Conservation (phyloP, 2,329 filamentous ascomycete genomes). For the Rhinocladiella similis region DNA sequence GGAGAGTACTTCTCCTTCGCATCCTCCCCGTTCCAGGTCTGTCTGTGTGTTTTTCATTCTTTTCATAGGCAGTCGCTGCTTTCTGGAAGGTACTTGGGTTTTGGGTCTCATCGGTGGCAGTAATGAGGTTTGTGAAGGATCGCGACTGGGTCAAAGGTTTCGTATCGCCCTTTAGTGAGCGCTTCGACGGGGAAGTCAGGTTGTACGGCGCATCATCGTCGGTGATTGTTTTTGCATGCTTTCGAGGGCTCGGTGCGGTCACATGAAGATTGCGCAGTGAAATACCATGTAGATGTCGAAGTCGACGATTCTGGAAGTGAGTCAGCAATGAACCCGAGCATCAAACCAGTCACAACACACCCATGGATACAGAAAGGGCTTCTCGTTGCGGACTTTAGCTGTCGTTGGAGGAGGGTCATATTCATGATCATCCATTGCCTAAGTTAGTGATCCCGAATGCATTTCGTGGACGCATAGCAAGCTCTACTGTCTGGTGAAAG, state of each 20-base stretch:
- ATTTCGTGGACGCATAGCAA: slow-evolving; percentile 11
- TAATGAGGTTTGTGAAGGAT: slow-evolving; percentile 46
- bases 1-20: slow-evolving; percentile 60
- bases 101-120: slow-evolving; percentile 15
- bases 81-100: slow-evolving; percentile 24
- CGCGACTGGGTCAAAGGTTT: slow-evolving; percentile 56
- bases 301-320: slow-evolving; percentile 69
- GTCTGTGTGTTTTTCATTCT: slow-evolving; percentile 21
- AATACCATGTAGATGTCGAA: slow-evolving; percentile 84
- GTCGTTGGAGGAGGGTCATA: slow-evolving; percentile 9
- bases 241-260: slow-evolving; percentile 51
- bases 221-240: slow-evolving; percentile 66
- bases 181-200: slow-evolving; percentile 67
- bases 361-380: slow-evolving; percentile 54
- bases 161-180: slow-evolving; percentile 53
- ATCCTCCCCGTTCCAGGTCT: slow-evolving; percentile 41
- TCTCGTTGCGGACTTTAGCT: slow-evolving; percentile 29
- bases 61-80: slow-evolving; percentile 25
- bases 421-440: slow-evolving; percentile 20
- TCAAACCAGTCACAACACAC: slow-evolving; percentile 34
- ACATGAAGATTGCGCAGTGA: slow-evolving; percentile 84
- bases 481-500: not conserved
- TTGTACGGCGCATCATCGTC: slow-evolving; percentile 71
- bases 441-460: slow-evolving; percentile 7
- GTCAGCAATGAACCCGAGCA: not conserved